phyloP scores from a whole-genome alignment of 768 basidiomycete genomes.

The Xanthoconium stramineum region DNA sequence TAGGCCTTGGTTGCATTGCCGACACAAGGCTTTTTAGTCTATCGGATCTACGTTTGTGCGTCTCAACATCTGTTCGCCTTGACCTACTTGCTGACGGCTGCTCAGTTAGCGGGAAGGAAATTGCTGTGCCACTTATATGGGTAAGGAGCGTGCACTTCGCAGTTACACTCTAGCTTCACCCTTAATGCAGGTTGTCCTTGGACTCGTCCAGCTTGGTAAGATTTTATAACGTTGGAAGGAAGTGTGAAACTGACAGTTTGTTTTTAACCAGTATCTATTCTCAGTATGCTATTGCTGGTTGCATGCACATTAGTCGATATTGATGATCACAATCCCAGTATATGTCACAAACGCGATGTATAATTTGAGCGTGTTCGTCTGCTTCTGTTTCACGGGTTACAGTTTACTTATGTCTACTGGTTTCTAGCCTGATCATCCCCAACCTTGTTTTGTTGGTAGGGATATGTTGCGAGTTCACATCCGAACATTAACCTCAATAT shows the following conservation, averaged over 20 bases:
- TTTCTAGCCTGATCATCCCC: background rate
- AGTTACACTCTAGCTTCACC: no score
- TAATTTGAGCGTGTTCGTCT: background rate
- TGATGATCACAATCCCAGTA: background rate
- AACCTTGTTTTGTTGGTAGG: background rate
- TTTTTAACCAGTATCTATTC: no score
- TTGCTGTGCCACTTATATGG: background rate
- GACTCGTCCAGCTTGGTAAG: no score
- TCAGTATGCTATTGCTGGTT: background rate
- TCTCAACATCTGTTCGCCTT: background rate
- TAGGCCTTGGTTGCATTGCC: background rate
- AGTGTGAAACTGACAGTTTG: no score
- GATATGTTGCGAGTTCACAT: background rate
- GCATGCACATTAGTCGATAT: background rate
- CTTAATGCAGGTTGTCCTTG: no score
- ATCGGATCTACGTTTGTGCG: background rate
- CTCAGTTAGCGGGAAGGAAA: background rate
- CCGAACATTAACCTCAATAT: background rate
- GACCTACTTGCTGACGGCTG: background rate
- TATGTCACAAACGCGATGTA: background rate
- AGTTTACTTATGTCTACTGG: background rate
- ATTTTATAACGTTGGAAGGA: no score
- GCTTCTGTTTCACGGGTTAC: background rate
- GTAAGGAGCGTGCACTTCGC: background rate
- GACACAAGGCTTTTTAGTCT: background rate